Evolutionary conservation across 495 filamentous ascomycete species (phyloP), one percentile per base, ranked within the genome.

Genomic region (Podospora australis): DNA sequence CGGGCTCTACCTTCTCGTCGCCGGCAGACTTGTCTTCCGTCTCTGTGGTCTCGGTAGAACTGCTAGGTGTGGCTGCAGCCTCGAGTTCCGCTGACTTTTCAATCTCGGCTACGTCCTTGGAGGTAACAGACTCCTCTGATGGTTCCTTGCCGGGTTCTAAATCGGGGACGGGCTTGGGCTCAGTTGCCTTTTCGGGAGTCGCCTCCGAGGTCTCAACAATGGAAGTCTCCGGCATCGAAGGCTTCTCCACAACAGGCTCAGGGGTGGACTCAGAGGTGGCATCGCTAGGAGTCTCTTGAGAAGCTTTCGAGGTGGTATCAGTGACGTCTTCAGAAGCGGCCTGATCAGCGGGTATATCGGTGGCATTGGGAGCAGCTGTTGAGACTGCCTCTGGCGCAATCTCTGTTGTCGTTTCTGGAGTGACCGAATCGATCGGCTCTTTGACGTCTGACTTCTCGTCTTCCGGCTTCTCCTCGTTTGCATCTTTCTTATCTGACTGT

Each of bases 121-220:
- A 11, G 26, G 6, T 29, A 11, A 11, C 11, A 6, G 26, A n/a
- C n/a, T n/a, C n/a, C n/a, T n/a, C 26, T 29, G 26, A 29, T 11
- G 26, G 9, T 17, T 36, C 13, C 14, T 36, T 17, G 9, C 5
- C 10, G 19, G 3, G n/a, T 6, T 2, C 19, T 6, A 17, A 17
- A n/a, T 36, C 5, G 30, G 8, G 13, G 30, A 34, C 32, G 14
- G 9, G 30, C 3, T 34, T 14, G 3, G 30, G 4, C 41, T 30
- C 30, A n/a, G 32, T 34, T 2, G 17, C n/a, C 47, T 49, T 35
- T n/a, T 38, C 45, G 29, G 29, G 30, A n/a, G n/a, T n/a, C 30
- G 11, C 21, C 13, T 16, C 20, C 19, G 16, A 5, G 3, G 9
- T 7, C 4, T 39, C 19, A 2, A 19, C n/a, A n/a, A 17, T 19